Evolutionary conservation across 2,329 filamentous ascomycete genomes (phyloP).

Genomic region (Colletotrichum trifolii): DNA sequence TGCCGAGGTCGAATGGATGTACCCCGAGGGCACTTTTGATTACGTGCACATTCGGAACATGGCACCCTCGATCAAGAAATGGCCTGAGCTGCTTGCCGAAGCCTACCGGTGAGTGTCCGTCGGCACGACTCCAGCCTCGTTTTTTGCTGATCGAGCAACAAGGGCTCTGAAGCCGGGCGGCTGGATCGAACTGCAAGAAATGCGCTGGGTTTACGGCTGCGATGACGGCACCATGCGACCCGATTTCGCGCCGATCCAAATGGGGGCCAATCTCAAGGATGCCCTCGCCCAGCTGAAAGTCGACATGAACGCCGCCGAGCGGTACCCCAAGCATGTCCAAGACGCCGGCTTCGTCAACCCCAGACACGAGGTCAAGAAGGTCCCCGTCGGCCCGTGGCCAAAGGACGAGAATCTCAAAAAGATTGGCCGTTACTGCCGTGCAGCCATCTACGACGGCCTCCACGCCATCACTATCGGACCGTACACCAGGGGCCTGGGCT

Average conservation of each 20-base stretch:
- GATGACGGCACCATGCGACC: constrained; percentile 59
- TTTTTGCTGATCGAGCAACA: too few relatives aligned
- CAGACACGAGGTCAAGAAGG: constrained; percentile 61
- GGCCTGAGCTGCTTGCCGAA: constrained; percentile 3
- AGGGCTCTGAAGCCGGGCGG: constrained; percentile 59
- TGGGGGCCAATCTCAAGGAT: constrained; percentile 16
- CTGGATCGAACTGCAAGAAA: constrained; percentile 66
- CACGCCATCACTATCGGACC: constrained; percentile 56
- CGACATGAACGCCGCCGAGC: constrained; percentile 53
- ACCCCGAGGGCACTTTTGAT: constrained; percentile 40
- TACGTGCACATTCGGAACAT: constrained; percentile 50
- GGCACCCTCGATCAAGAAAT: constrained; percentile 45
- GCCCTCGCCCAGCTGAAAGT: constrained; percentile 51
- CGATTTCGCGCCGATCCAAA: constrained; percentile 44
- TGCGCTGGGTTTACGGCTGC: constrained; percentile 49
- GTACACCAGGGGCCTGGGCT: constrained; percentile 52
- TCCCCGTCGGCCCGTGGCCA: constrained; percentile 66
- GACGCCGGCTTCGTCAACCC: constrained; percentile 67
- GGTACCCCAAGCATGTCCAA: constrained; percentile 49
- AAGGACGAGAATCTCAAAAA: constrained; percentile 55
- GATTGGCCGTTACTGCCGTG: constrained; percentile 55
- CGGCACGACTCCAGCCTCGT: too few relatives aligned
- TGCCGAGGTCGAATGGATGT: constrained; percentile 39
- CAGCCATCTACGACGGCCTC: constrained; percentile 52
- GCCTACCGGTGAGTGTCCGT: not conserved